A percentile compares a stretch with the other conserved stretches of the same genome.
These are phyloP conservation scores for Aureobasidium namibiae DNA, from an alignment of 2,329 filamentous ascomycete species.

Conservation along the genomic window DNA sequence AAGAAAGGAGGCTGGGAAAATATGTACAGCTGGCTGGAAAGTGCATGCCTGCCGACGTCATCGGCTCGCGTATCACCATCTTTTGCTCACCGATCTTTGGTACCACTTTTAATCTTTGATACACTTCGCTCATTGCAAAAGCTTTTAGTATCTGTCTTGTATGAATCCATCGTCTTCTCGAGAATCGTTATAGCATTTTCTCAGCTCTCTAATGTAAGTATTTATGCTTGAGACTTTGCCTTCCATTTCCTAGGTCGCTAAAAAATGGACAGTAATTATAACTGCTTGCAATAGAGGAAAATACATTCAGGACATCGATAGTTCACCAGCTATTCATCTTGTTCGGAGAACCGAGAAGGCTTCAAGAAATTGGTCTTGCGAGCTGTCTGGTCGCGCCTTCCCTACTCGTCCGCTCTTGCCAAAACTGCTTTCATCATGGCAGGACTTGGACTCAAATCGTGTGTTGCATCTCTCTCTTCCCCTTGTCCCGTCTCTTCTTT, in stretches of 20 bases:
- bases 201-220: background rate
- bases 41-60: background rate
- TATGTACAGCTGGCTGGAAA: background rate
- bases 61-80: background rate
- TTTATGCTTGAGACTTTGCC: background rate
- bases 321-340: background rate
- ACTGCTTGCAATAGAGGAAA: background rate
- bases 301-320: background rate
- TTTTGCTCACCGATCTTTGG: slow-evolving; percentile 8
- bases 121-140: background rate
- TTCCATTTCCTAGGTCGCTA: background rate
- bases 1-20: background rate
- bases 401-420: background rate
- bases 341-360: background rate
- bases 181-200: background rate
- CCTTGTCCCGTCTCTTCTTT: background rate
- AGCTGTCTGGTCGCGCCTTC: background rate
- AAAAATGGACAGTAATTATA: background rate
- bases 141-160: background rate
- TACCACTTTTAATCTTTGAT: slow-evolving; percentile 3
- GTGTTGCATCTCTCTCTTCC: background rate
- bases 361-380: background rate
- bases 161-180: background rate
- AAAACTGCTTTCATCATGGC: slow-evolving; percentile 3
- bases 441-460: slow-evolving; percentile 9